Percentiles rank a stretch among this genome's conserved stretches.
phyloP scores from a whole-genome alignment of 2,329 filamentous ascomycete species.

The Fusarium sp. region DNA sequence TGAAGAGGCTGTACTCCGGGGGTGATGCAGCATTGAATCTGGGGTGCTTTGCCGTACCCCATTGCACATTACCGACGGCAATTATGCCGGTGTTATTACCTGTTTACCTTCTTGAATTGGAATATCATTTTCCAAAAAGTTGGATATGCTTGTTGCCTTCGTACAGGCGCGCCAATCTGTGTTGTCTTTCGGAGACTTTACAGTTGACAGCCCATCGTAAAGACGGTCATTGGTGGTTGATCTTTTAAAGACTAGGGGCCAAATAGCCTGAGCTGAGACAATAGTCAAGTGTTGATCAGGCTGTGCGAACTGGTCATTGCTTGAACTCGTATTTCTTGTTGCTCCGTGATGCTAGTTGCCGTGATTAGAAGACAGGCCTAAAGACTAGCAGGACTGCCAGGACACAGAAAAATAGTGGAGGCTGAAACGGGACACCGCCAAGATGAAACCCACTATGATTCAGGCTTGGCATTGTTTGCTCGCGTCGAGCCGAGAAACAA shows the following conservation, averaged over 20 bases:
- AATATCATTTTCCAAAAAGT: not conserved
- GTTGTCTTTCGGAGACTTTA: not conserved
- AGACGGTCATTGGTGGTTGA: not conserved
- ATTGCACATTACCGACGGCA: constrained; percentile 7
- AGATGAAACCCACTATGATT: constrained; percentile 29
- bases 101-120: not conserved
- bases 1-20: constrained; percentile 14
- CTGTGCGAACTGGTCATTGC: not conserved
- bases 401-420: not conserved
- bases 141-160: not conserved
- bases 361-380: not conserved
- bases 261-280: not conserved
- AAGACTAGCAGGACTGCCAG: not conserved
- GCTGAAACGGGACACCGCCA: constrained; percentile 21
- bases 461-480: constrained; percentile 18
- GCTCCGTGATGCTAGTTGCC: not conserved
- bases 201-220: not conserved
- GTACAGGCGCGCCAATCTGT: constrained; percentile 17
- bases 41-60: constrained; percentile 4
- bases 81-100: not conserved
- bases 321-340: not conserved
- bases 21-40: constrained; percentile 2
- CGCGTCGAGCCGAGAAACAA: constrained; percentile 20
- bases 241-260: not conserved
- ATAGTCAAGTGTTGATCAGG: constrained; percentile 12